Conservation (phyloP, 805 yeast species). For the Starmerella davenportii region DNA sequence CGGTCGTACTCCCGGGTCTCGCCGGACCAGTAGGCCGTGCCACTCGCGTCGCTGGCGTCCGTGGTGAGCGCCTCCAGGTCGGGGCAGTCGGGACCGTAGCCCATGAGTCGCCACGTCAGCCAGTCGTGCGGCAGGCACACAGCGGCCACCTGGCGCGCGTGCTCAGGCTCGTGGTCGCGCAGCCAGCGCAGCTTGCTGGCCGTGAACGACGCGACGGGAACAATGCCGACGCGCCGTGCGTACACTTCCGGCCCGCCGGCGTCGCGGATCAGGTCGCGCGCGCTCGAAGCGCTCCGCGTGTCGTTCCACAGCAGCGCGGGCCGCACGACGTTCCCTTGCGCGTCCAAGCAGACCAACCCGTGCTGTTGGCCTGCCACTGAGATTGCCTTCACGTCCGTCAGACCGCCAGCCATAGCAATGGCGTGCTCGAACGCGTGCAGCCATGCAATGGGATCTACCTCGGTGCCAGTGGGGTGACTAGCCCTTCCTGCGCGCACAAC, state of each 20-base stretch:
- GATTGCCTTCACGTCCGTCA: constrained; percentile 15
- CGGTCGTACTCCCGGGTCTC: constrained; percentile 10
- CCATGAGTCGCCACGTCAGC: constrained; percentile 17
- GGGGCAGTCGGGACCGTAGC: constrained; percentile 16
- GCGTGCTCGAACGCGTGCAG: constrained; percentile 12
- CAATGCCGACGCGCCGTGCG: constrained; percentile 16
- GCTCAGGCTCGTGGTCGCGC: constrained; percentile 16
- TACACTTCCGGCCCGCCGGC: constrained; percentile 15
- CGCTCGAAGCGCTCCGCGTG: constrained; percentile 15
- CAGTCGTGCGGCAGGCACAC: constrained; percentile 18
- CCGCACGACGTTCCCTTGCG: constrained; percentile 13
- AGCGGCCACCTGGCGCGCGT: constrained; percentile 14
- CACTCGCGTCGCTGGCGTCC: constrained; percentile 18
- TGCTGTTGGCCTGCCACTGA: constrained; percentile 19
- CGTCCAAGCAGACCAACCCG: constrained; percentile 15
- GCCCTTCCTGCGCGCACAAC: constrained; percentile 12
- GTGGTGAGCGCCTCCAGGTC: constrained; percentile 15
- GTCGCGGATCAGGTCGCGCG: constrained; percentile 13
- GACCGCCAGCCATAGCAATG: constrained; percentile 14
- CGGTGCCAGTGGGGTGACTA: constrained; percentile 16
- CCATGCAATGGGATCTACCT: constrained; percentile 17
- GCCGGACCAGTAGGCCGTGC: constrained; percentile 18
- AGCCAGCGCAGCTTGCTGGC: constrained; percentile 18
- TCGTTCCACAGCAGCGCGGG: constrained; percentile 18
- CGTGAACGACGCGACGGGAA: constrained; percentile 18